Base-by-base conservation (phyloP, 805 yeast genomes). In the Teunomyces atbi region DNA sequence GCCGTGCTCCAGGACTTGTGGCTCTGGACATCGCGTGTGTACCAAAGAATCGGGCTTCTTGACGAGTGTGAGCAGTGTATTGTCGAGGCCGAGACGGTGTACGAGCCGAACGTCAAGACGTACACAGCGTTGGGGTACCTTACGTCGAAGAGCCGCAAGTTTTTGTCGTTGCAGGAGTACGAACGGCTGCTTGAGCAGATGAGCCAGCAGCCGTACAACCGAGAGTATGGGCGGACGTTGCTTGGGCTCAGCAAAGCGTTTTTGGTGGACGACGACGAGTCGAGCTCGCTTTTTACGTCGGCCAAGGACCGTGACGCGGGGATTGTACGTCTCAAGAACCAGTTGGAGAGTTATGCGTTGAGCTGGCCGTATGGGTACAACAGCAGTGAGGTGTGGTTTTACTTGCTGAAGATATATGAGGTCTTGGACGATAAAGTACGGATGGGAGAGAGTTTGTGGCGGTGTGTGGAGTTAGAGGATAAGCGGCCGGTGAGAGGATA, bases 51-150 rank as follows among this genome's bases (percentile, higher is more conserved):
- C 5, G 82, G 78, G 1, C 62, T 78, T 33, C 51, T 67, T 1
- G 74, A 69, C 2, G 95, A 89, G 44, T 81, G 91, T 1, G 82
- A 82, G 55, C 82, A 78, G 47, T 84, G 96, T 40, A 74, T 89
- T 4, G 73, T 76, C 6, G 96, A 89, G 62, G 89, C 95, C 1
- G 84, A 78, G 47, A 63, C 71, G 1, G 70, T 75, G 2, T 66
- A 57, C 43, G 68, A 69, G 28, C 74, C 79, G 10, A 77, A 74
- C 30, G 65, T 71, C 23, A 73, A 70, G 43, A 79, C 85, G 0
- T 77, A 68, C 44, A 73, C 81, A 5, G 68, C 74, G 48, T 62
- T 77, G 40, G 85, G 84, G 1, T 63, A 71, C 37, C 61, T 78
- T 46, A 66, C 76, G 3, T 61, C 76, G 13, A 69, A 69, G 16